Conservation (phyloP, 345 rosid genomes). For the Eucalyptus erythrocorys region DNA sequence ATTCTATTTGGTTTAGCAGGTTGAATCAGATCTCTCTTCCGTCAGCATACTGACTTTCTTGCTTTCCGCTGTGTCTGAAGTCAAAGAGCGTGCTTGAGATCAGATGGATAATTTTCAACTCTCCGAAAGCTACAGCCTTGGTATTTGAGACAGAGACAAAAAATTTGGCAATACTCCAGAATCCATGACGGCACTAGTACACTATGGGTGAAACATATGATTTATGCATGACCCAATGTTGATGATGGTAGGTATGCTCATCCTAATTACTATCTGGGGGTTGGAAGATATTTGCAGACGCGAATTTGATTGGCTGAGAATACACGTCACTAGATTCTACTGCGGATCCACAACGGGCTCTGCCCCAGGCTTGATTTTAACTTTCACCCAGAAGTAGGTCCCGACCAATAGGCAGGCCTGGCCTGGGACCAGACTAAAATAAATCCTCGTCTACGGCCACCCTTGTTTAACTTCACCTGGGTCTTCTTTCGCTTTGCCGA, state of each 20-base stretch:
- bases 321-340: background rate
- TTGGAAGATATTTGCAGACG: background rate
- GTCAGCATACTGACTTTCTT: background rate
- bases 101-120: background rate
- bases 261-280: background rate
- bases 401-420: background rate
- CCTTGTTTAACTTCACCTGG: background rate
- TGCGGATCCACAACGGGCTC: background rate
- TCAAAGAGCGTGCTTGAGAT: background rate
- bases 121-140: background rate
- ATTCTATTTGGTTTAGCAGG: constrained; percentile 77
- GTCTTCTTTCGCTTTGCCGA: background rate
- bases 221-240: background rate
- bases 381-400: background rate
- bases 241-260: background rate
- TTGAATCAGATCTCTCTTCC: constrained; percentile 35
- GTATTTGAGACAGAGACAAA: background rate
- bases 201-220: background rate
- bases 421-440: background rate
- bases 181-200: background rate
- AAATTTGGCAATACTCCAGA: background rate
- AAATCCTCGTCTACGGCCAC: background rate
- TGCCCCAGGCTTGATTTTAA: background rate
- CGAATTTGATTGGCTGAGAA: background rate
- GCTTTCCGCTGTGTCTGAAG: background rate